Evolutionary conservation across 2,329 filamentous ascomycete species (phyloP), one percentile per base, ranked within the genome.

Genomic region (Tolypocladium tundrense): DNA sequence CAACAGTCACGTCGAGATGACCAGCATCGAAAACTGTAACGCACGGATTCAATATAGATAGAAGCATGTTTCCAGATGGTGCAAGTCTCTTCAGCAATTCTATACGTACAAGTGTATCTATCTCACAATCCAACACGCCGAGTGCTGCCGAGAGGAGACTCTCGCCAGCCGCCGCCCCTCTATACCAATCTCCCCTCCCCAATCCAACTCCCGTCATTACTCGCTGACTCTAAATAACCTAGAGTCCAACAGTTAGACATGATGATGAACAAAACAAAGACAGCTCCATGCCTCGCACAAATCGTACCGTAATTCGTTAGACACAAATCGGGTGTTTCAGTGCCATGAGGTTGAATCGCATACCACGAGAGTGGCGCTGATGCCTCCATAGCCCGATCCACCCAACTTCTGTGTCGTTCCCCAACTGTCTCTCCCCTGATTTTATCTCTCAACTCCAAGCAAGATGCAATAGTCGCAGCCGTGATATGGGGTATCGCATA

Each of bases 401-500:
- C 27, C 10, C 10, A n/a, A 52, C 19, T 37, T 52, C 19, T 31
- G 16, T 33, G 27, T 50, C 45, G 8, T 31, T 31, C 27, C 16
- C 27, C 14, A 19, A 19, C 31, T 33, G 31, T 8, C 31, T 1
- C 19, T 21, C 27, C 14, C 48, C 48, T n/a, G 16, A 51, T n/a
- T 19, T 37, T 16, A 37, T 21, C 14, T 21, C 51, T 35, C 59
- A 50, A 53, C 43, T 56, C 57, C 39, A 59, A 42, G 41, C 54
- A 56, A 57, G n/a, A 43, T 54, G 43, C 43, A 42, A n/a, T 54
- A 43, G 39, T 45, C 37, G 41, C 39, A 43, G 41, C 39, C 54
- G 27, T 55, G 27, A 57, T 51, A 54, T 58, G 54, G 57, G 59
- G 59, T 60, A 60, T 60, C 53, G 55, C 39, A 54, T 58, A 35